Evolutionary conservation across 176 grass and related monocot species (phyloP).

Genomic region (Phoenix roebelenii): DNA sequence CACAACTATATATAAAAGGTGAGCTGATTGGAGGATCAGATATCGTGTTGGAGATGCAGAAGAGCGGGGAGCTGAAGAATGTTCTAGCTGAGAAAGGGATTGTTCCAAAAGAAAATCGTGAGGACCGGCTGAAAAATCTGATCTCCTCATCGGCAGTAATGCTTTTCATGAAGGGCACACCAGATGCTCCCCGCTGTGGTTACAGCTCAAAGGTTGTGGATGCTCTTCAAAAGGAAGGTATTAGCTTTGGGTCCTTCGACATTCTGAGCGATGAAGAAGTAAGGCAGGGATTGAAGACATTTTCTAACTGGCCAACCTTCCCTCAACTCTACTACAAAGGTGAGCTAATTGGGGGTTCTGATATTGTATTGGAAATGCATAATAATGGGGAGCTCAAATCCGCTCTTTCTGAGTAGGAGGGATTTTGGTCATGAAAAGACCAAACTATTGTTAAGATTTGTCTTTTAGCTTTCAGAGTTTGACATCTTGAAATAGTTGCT

Average conservation of each 20-base stretch:
- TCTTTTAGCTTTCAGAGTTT: neutral
- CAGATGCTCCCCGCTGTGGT: slow-evolving; percentile 66
- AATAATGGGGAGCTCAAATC: slow-evolving; percentile 59
- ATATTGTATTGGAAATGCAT: slow-evolving; percentile 81
- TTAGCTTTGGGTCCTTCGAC: slow-evolving; percentile 78
- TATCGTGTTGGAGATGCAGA: slow-evolving; percentile 86
- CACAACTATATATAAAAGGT: slow-evolving; percentile 84
- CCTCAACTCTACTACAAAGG: slow-evolving; percentile 96
- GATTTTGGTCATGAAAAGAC: neutral
- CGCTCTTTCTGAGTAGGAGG: slow-evolving; percentile 42
- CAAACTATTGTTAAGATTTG: neutral
- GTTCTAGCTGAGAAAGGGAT: slow-evolving; percentile 59
- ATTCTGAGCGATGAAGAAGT: slow-evolving; percentile 77
- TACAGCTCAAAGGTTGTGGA: slow-evolving; percentile 91
- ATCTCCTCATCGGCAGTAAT: slow-evolving; percentile 52
- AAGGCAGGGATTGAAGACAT: slow-evolving; percentile 79
- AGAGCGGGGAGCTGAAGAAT: slow-evolving; percentile 82
- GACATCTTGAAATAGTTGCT: neutral
- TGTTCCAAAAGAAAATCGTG: slow-evolving; percentile 33
- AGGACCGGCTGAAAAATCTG: slow-evolving; percentile 44
- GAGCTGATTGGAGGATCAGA: slow-evolving; percentile 94
- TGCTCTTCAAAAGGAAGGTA: slow-evolving; percentile 52
- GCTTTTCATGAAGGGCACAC: slow-evolving; percentile 95
- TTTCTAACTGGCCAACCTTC: slow-evolving; percentile 91
- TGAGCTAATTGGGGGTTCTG: slow-evolving; percentile 83